phyloP scores from a whole-genome alignment of 768 basidiomycete genomes.

The Trametopsis cervina region DNA sequence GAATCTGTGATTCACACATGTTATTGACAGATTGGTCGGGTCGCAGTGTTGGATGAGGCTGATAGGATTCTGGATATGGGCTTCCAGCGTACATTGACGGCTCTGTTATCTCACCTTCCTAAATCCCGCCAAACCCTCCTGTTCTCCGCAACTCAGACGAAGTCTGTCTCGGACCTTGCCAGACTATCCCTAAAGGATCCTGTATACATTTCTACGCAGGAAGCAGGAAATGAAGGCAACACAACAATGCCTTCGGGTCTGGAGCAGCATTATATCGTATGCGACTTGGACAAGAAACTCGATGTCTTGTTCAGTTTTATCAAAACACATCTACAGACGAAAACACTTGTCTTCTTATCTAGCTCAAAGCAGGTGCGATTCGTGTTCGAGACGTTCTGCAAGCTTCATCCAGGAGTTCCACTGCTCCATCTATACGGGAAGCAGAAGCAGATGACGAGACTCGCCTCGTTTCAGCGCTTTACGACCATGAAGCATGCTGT shows the following conservation, averaged over 20 bases:
- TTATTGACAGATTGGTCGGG: background rate
- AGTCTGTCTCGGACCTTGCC: constrained; percentile 82
- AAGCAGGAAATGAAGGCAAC: constrained; percentile 30
- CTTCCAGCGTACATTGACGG: constrained; percentile 81
- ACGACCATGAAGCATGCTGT: constrained; percentile 76
- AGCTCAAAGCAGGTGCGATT: constrained; percentile 97
- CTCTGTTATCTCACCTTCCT: constrained; percentile 88
- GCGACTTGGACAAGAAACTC: constrained; percentile 80
- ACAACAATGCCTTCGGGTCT: constrained; percentile 67
- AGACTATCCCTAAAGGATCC: constrained; percentile 85
- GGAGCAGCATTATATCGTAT: constrained; percentile 85
- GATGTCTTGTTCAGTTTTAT: constrained; percentile 93
- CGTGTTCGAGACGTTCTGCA: constrained; percentile 91
- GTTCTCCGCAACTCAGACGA: constrained; percentile 95
- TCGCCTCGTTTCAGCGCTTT: constrained; percentile 81
- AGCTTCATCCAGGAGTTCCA: constrained; percentile 89
- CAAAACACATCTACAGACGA: constrained; percentile 86
- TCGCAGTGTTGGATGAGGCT: constrained; percentile 87
- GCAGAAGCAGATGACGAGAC: constrained; percentile 87
- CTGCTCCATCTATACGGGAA: constrained; percentile 95
- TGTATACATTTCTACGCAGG: constrained; percentile 60
- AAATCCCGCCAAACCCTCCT: constrained; percentile 90
- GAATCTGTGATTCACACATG: background rate
- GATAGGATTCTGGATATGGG: constrained; percentile 97
- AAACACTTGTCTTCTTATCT: constrained; percentile 90